A percentile compares a stretch with the other conserved stretches of the same genome.
Evolutionary conservation across 306 rosid genomes (phyloP).

Genomic region (Vachellia pachyceras): DNA sequence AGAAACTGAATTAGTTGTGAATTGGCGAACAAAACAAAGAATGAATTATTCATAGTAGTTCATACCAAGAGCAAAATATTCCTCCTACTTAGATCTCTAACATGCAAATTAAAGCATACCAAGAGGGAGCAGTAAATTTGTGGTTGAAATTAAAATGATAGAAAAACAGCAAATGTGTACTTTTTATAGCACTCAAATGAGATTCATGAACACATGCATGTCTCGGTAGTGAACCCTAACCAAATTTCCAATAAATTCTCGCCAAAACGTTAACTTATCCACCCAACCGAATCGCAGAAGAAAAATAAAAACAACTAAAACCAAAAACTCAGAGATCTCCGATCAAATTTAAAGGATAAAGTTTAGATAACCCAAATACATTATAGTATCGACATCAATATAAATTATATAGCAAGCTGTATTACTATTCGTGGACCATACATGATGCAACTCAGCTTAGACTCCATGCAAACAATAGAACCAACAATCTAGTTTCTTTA

Average conservation of each 20-base stretch:
- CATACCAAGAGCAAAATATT: neutral
- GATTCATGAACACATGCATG: neutral
- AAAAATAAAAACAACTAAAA: neutral
- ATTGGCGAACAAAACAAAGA: slow-evolving; percentile 7
- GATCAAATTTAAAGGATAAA: neutral
- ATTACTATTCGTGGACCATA: too few relatives aligned
- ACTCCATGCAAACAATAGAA: too few relatives aligned
- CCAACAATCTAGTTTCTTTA: too few relatives aligned
- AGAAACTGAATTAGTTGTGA: slow-evolving; percentile 7
- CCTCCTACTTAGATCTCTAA: neutral
- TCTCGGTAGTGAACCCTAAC: neutral
- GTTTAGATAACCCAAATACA: too few relatives aligned
- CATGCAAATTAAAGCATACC: neutral
- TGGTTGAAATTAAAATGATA: slow-evolving; percentile 12
- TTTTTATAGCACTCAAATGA: neutral
- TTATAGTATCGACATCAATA: too few relatives aligned
- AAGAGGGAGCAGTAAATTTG: slow-evolving; percentile 4
- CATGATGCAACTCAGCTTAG: too few relatives aligned
- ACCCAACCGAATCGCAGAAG: neutral
- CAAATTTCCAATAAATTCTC: neutral
- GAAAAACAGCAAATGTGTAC: neutral
- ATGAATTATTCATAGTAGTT: neutral
- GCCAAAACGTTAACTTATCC: neutral
- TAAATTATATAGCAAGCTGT: too few relatives aligned
- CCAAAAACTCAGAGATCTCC: neutral